These are phyloP conservation scores for Alnus rubra DNA, from an alignment of 306 rosid species.

Conservation along the genomic window DNA sequence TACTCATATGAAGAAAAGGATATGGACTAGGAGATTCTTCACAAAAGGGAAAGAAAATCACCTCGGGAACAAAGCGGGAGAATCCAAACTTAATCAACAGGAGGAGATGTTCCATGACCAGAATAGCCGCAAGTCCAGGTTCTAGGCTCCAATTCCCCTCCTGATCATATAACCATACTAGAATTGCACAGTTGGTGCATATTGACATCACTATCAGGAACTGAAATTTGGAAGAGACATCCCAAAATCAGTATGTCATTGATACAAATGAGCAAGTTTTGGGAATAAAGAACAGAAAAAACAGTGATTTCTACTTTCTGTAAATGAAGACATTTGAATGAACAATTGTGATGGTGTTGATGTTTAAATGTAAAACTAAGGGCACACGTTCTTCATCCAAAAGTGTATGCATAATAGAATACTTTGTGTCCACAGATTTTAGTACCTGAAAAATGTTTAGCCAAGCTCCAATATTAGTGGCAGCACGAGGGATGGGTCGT, in stretches of 20 bases:
- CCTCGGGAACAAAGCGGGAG: constrained; percentile 93
- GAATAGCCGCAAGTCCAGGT: constrained; percentile 93
- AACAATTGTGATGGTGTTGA: neutral
- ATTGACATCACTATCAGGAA: constrained; percentile 79
- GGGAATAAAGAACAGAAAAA: neutral
- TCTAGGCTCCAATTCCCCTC: constrained; percentile 96
- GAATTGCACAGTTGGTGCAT: constrained; percentile 94
- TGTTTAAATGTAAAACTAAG: neutral
- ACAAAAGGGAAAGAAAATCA: constrained; percentile 22
- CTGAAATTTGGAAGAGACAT: constrained; percentile 43
- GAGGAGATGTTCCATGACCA: constrained; percentile 87
- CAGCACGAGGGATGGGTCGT: constrained; percentile 85
- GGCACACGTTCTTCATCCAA: neutral
- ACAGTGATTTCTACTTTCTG: neutral
- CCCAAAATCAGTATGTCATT: constrained; percentile 22
- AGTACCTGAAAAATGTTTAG: constrained; percentile 91
- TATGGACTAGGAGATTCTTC: neutral
- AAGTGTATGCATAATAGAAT: neutral
- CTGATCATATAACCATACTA: constrained; percentile 86
- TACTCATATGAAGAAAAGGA: constrained; percentile 5
- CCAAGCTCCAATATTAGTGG: constrained; percentile 95
- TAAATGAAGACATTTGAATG: neutral
- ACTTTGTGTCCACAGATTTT: neutral
- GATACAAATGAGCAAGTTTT: neutral
- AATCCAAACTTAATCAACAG: constrained; percentile 82